Percentiles rank a stretch among this genome's conserved stretches.
Conservation (phyloP, 2,329 filamentous ascomycete species). For the Claviceps sp. region DNA sequence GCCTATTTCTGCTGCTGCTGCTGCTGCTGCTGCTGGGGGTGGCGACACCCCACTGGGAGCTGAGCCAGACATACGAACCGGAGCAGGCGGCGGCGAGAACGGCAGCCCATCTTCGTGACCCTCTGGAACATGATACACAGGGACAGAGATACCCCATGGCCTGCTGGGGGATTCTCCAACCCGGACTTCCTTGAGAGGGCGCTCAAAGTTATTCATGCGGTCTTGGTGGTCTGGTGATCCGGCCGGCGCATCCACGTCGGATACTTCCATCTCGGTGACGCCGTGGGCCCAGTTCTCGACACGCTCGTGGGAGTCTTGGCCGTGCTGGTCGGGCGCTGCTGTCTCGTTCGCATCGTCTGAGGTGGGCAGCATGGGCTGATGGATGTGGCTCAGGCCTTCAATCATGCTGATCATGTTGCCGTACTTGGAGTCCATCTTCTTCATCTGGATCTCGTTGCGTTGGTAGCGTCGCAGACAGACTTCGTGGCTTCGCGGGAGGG, state of each 20-base stretch:
- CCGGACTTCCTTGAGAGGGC: conserved; percentile 76
- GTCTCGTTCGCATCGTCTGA: conserved; percentile 30
- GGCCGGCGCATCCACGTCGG: conserved; percentile 23
- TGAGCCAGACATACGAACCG: conserved; percentile 35
- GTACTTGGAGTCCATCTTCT: conserved; percentile 86
- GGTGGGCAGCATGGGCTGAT: conserved; percentile 71
- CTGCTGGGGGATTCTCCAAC: conserved; percentile 87
- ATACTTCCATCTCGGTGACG: conserved; percentile 43
- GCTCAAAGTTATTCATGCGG: conserved; percentile 65
- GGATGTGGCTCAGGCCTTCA: conserved; percentile 72
- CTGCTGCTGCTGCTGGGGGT: conserved; percentile 1
- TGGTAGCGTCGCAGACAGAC: conserved; percentile 85
- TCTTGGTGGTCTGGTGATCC: conserved; percentile 31
- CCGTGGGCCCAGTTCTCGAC: conserved; percentile 79
- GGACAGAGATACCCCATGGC: conserved; percentile 84
- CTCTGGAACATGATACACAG: conserved; percentile 34
- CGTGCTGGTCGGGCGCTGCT: conserved; percentile 33
- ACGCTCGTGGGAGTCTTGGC: conserved; percentile 48
- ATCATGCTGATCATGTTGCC: conserved; percentile 91
- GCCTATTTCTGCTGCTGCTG: not conserved
- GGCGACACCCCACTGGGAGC: conserved; percentile 11
- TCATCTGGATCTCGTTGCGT: conserved; percentile 71
- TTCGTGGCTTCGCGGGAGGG: conserved; percentile 85
- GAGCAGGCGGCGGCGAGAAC: conserved; percentile 43
- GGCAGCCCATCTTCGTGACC: conserved; percentile 27